Conservation (phyloP, 73 alveolate genomes). For the Blepharisma stoltei region DNA sequence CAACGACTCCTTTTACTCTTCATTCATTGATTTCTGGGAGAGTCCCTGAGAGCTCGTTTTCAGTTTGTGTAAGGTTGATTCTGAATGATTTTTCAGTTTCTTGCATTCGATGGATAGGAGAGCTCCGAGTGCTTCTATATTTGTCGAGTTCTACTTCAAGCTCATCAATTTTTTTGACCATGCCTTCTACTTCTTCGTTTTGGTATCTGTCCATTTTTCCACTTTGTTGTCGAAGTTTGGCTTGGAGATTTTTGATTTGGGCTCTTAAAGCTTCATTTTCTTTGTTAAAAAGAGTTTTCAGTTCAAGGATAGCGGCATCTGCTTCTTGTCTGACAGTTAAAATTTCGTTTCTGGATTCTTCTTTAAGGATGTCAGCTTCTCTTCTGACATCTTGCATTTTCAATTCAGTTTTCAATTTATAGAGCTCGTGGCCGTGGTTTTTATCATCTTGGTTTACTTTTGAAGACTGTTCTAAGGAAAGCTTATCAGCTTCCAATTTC, state of each 20-base stretch:
- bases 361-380: not conserved
- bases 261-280: not conserved
- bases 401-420: not conserved
- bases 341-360: constrained; percentile 23
- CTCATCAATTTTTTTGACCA: constrained; percentile 1
- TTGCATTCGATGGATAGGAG: too few species aligned
- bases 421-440: not conserved
- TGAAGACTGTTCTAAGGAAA: not conserved
- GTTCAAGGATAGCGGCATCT: not conserved
- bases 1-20: not conserved
- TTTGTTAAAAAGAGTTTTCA: not conserved
- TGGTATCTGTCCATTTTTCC: not conserved
- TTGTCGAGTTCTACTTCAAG: constrained; percentile 3
- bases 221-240: not conserved
- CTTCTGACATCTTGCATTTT: not conserved
- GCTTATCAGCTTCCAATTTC: constrained; percentile 10
- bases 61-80: too few species aligned
- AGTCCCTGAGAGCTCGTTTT: not conserved
- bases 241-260: constrained; percentile 3
- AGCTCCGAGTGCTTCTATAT: not conserved
- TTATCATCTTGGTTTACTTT: not conserved
- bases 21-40: not conserved
- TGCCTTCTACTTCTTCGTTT: not conserved
- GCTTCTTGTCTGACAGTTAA: not conserved
- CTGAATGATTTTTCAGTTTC: too few species aligned